These are phyloP conservation scores for Suillus ampliporus DNA, from an alignment of 768 basidiomycete genomes.

Conservation along the genomic window DNA sequence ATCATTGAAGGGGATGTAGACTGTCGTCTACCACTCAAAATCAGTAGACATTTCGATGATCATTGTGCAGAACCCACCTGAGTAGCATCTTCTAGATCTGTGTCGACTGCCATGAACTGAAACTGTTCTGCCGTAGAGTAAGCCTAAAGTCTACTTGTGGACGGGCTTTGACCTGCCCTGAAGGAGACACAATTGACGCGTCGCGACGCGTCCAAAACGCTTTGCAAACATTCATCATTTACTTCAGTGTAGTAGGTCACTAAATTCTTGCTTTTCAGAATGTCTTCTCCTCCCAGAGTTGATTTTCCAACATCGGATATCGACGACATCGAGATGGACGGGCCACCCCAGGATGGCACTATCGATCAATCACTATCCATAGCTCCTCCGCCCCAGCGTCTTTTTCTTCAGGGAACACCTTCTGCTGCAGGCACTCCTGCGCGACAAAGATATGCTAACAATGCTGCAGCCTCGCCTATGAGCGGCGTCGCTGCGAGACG, in stretches of 20 bases:
- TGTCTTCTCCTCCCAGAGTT: constrained; percentile 70
- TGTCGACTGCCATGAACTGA: constrained; percentile 19
- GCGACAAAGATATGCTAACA: constrained; percentile 42
- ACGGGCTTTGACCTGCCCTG: constrained; percentile 49
- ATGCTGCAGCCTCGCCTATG: constrained; percentile 49
- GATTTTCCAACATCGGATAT: constrained; percentile 67
- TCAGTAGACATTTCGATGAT: constrained; percentile 13
- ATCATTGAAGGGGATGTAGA: constrained; percentile 34
- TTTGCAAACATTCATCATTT: constrained; percentile 19
- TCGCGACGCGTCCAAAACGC: constrained; percentile 54
- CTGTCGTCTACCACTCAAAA: constrained; percentile 26
- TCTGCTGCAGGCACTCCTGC: constrained; percentile 57
- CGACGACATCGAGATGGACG: constrained; percentile 62
- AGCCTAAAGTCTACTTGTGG: not conserved
- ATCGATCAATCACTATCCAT: constrained; percentile 42
- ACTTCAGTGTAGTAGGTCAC: constrained; percentile 7
- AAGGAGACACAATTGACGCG: constrained; percentile 52
- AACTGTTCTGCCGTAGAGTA: not conserved
- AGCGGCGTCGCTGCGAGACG: constrained; percentile 54
- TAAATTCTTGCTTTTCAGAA: constrained; percentile 26
- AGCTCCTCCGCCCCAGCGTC: constrained; percentile 48
- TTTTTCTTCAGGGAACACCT: constrained; percentile 62
- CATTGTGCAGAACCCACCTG: constrained; percentile 26
- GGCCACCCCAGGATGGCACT: constrained; percentile 29
- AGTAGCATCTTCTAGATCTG: constrained; percentile 27